phyloP scores from a whole-genome alignment of 192 early-diverging fungal genomes.

The Chytriomyces confervae region DNA sequence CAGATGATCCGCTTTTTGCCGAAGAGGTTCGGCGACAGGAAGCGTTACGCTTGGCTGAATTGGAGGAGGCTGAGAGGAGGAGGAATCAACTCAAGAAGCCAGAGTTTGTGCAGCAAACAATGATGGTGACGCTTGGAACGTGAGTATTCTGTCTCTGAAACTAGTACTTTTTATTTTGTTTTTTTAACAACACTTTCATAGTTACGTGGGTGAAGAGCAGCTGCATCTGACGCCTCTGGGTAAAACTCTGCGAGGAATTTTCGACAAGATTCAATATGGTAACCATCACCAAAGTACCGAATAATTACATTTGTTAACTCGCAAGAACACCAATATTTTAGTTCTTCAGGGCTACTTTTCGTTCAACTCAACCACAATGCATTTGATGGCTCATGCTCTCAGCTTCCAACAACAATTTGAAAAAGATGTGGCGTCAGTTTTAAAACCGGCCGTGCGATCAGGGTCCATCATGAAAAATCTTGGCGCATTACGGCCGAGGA shows the following conservation, averaged over 20 bases:
- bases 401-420: slow-evolving; percentile 20
- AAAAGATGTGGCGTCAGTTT: slow-evolving; percentile 15
- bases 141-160: not conserved
- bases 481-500: not conserved
- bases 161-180: not conserved
- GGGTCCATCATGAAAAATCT: not conserved
- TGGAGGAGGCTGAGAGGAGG: slow-evolving; percentile 15
- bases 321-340: not conserved
- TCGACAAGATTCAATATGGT: slow-evolving; percentile 32
- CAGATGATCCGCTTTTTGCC: slow-evolving; percentile 26
- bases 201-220: slow-evolving; percentile 25
- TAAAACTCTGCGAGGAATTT: slow-evolving; percentile 1
- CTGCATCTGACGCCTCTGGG: slow-evolving; percentile 24
- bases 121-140: slow-evolving; percentile 4
- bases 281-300: not conserved
- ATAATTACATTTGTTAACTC: not conserved
- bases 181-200: not conserved
- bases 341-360: slow-evolving; percentile 22
- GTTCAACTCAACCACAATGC: slow-evolving; percentile 3
- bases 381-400: slow-evolving; percentile 15
- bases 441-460: not conserved
- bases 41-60: slow-evolving; percentile 3
- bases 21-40: slow-evolving; percentile 21
- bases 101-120: not conserved
- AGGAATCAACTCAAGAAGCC: not conserved